Evolutionary conservation across 2,329 filamentous ascomycete species (phyloP), one percentile per base, ranked within the genome.

Genomic region (Colletotrichum gigasporum): DNA sequence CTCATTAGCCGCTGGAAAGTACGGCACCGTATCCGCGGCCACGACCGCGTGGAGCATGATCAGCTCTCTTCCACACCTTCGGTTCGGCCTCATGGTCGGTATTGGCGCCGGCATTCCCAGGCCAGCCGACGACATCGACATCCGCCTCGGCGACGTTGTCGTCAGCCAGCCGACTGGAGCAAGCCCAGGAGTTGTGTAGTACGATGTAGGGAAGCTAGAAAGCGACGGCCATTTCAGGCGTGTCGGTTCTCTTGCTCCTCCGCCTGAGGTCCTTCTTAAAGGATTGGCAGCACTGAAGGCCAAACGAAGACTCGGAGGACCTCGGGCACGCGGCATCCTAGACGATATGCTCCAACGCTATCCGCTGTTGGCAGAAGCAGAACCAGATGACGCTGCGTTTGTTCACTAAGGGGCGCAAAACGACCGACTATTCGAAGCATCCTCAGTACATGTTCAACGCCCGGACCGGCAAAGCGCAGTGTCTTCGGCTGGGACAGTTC

Each of bases 21-120:
- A 67, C 12, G 69, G 69, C 12, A 51, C 34, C 0, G 11, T 16
- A 1, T 51, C 52, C 0, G 51, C 52, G 0, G 52, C 59, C 2
- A 35, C 30, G 20, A 74, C 74, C 2, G 74, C 70, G 0, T 66
- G 37, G 5, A 57, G 71, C 26, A 73, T 78, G 70, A 42, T 73
- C 7, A 76, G 57, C 47, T 78, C 30, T 0, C 14, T 52, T 5
- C 48, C 48, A 0, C 32, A 35, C 0, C 48, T 52, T 2, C 48
- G 32, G 0, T 2, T 64, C 0, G 60, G 68, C 0, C 51, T 74
- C 2, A 60, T 73, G 24, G 72, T 74, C 0, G 73, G 73, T 2
- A 72, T 70, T 9, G 73, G 68, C 0, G 70, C 68, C 4, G 72
- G 71, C 0, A 66, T 71, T 2, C 48, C 47, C 2, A 11, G 6